Evolutionary conservation across 805 yeast species (phyloP), one percentile per base, ranked within the genome.

Genomic region (Zygoascus flipseniorum): DNA sequence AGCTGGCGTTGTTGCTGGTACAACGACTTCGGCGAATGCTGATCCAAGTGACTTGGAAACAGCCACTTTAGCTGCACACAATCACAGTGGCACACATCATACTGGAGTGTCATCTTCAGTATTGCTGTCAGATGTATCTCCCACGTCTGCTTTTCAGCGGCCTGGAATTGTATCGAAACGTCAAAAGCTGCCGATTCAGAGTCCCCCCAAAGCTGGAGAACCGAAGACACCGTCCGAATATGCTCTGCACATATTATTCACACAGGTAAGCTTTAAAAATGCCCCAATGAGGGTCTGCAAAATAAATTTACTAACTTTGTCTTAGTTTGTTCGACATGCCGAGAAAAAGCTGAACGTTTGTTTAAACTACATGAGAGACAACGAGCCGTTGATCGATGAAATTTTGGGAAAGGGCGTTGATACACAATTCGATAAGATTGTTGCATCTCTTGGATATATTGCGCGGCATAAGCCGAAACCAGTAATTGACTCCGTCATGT

Each of bases 401-500:
- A 69, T 89, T 14, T 69, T 95, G 14, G 86, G 90, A 0, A 92
- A 85, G 63, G 97, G 97, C 1, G 82, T 80, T 1, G 98, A 93
- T 63, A 83, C 86, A 0, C 80, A 78, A 19, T 92, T 93, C 65
- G 99, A 93, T 68, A 81, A 86, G 62, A 86, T 89, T 51, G 80
- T 95, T 19, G 81, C 81, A 14, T 86, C 97, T 0, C 71, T 93
- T 52, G 99, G 99, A 8, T 87, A 87, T 65, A 87, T 93, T 41
- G 95, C 99, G 1, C 77, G 89, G 53, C 76, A 84, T 26, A 87
- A 89, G 59, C 97, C 98, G 0, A 90, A 89, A 64, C 96, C 97
- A 0, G 97, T 93, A 1, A 89, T 95, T 35, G 99, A 93, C 67
- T 89, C 96, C 6, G 96, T 93, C 55, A 90, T 93, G 98, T 90